Evolutionary conservation across 208 protist genomes (phyloP), one percentile per base, ranked within the genome.

Genomic region (Trypanosomatidae sp.): DNA sequence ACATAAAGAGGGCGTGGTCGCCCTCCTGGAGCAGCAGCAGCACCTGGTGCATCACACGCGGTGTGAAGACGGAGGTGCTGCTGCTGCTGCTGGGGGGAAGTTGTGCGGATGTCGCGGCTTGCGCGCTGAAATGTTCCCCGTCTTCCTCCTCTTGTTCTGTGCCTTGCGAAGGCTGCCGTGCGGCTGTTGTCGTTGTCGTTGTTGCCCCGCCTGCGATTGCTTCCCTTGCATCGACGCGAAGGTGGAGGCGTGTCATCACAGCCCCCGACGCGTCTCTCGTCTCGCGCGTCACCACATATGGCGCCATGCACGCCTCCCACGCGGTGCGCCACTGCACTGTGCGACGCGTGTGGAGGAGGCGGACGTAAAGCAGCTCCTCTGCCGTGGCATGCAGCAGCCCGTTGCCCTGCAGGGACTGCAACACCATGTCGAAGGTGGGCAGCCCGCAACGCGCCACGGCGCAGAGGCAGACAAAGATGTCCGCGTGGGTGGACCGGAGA

Each of bases 1-100:
- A 62, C 75, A 92, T 83, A 67, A 92, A 94, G 17, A 46, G 46
- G 1, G 81, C 47, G 66, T 94, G 82, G 70, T 93, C 89, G 41
- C 73, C 71, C 70, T 94, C 91, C 60, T 96, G 89, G 36, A 96
- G 73, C 13, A 92, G 64, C 39, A 88, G 82, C 75, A 96, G 76
- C 15, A 89, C 39, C 52, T 85, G 79, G 66, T 85, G 47, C 22
- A 83, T 68, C 65, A 91, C 90, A 7, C 91, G 81, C 17, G 80
- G 33, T 25, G 91, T 88, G 33, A 91, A 72, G 25, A 81, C 78
- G 47, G 17, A 6, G 44, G 12, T 41, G 44, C n/a, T n/a, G n/a
- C n/a, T n/a, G n/a, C n/a, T n/a, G n/a, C n/a, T n/a, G n/a, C n/a
- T n/a, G n/a, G n/a, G n/a, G n/a, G n/a, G n/a, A n/a, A n/a, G n/a